These are phyloP conservation scores for Camellia oleifera DNA, from an alignment of 179 eudicot genomes.

Conservation along the genomic window DNA sequence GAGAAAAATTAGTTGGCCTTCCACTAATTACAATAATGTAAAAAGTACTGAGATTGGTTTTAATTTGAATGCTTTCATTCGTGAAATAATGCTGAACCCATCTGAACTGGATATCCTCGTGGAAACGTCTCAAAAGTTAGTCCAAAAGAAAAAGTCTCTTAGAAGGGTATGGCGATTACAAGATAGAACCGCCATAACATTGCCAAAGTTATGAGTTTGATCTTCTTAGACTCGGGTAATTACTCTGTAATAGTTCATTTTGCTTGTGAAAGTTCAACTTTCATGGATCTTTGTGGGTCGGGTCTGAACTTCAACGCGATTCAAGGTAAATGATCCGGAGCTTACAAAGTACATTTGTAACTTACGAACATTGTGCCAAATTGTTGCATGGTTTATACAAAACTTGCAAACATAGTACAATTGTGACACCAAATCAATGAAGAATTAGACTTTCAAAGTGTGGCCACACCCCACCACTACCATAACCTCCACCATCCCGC, in stretches of 20 bases:
- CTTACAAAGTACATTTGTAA: no score
- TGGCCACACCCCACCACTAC: neutral
- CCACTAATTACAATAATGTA: constrained; percentile 1
- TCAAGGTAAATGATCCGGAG: no score
- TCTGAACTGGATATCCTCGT: constrained; percentile 55
- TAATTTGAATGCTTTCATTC: constrained; percentile 59
- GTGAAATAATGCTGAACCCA: constrained; percentile 59
- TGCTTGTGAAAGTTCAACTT: neutral
- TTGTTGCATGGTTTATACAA: neutral
- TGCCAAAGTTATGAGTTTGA: neutral
- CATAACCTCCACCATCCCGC: no score
- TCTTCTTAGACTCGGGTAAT: neutral
- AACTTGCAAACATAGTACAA: neutral
- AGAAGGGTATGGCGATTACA: constrained; percentile 29
- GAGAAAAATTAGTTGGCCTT: constrained; percentile 17
- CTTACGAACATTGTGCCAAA: no score
- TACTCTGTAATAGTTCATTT: neutral
- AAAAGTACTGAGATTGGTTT: constrained; percentile 41
- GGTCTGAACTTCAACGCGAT: neutral
- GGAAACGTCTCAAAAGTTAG: constrained; percentile 37
- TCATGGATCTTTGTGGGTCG: neutral
- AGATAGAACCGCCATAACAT: constrained; percentile 1
- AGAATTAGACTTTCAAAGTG: neutral
- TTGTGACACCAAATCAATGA: neutral
- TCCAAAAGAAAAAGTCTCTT: constrained; percentile 24